Evolutionary conservation across 2,329 filamentous ascomycete genomes (phyloP), one percentile per base, ranked within the genome.

Genomic region (Metarhizium rileyi): DNA sequence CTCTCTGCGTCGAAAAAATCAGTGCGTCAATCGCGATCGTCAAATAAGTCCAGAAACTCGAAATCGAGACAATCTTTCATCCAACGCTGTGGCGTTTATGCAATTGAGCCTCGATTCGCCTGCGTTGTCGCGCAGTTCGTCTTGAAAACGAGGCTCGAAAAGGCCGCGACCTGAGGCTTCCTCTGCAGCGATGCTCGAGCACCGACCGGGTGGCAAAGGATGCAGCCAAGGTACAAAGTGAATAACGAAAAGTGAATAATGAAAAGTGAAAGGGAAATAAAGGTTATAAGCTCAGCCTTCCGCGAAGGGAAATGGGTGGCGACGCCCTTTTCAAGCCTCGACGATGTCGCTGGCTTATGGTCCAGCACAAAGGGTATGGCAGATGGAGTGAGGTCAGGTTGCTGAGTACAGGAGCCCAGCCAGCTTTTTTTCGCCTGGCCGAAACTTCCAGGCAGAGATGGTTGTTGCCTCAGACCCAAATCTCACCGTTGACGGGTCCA

Each of bases 381-480:
- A 58, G 51, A 50, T 54, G 53, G 46, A 55, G 54, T 56, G 56
- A 63, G 56, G 57, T 58, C 58, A 57, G 48, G 55, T 57, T 41
- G 35, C 52, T 53, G 49, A 52, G 55, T 43, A 47, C 53, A 45
- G 42, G 44, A 50, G 51, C 53, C 52, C 58, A 59, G 60, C 60
- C 57, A 59, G 59, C 60, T 65, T 66, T 65, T 65, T 35, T 52
- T 53, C 50, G 27, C 10, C 5, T 10, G 10, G 5, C 27, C 44
- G 22, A 42, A 14, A 44, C 12, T 33, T 4, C 20, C 23, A 42
- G 43, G 48, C 42, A 33, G 14, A 18, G 10, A 20, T 35, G 30
- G 55, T 64, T 66, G 63, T 59, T 66, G 63, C 64, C 63, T 66
- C 63, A 66, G 63, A 63, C 63, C 59, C 59, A 41, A 61, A 63